Evolutionary conservation across 2,329 filamentous ascomycete species (phyloP), one percentile per base, ranked within the genome.

Genomic region (Claviceps capensis): DNA sequence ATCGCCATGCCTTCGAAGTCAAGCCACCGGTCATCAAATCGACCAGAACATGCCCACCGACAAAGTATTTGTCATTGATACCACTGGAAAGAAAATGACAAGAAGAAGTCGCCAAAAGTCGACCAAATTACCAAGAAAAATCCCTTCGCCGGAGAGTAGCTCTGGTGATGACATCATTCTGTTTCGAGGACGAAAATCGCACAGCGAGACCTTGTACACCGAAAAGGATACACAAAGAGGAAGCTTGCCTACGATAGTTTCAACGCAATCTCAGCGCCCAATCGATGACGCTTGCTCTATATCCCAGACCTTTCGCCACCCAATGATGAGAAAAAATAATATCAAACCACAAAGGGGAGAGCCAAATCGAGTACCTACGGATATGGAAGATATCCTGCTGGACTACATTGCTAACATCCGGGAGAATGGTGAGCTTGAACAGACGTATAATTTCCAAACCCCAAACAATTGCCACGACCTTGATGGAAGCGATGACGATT

Each of bases 351-450:
- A 17, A 26, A 46, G 17, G 16, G 11, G 11, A 17, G 17, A 37
- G 14, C 7, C 37, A 23, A 11, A 4, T n/a, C 16, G 41, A 16
- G 14, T 5, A 26, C 9, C 13, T 11, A 22, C 17, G 23, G 19
- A 49, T 8, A 71, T 75, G 7, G 75, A 83, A 17, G 78, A 82
- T 41, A 70, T 81, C 43, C 67, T 82, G 58, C 76, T 78, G 1
- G 86, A 90, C 60, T 89, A 89, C 59, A 82, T 88, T 60, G 75
- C 78, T 44, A 87, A 88, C 55, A 73, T 86, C 60, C 67, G 67
- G 17, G 72, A 72, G 1, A 72, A 74, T 47, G 71, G 69, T 26
- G 67, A 70, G 58, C 74, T 78, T 8, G 81, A 88, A 55, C 81
- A 83, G 41, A 66, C 83, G 23, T 64, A 85, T 34, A 70, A 76